A percentile compares a stretch with the other conserved stretches of the same genome.
Evolutionary conservation across 345 rosid genomes (phyloP).

Genomic region (Dovyalis caffra): DNA sequence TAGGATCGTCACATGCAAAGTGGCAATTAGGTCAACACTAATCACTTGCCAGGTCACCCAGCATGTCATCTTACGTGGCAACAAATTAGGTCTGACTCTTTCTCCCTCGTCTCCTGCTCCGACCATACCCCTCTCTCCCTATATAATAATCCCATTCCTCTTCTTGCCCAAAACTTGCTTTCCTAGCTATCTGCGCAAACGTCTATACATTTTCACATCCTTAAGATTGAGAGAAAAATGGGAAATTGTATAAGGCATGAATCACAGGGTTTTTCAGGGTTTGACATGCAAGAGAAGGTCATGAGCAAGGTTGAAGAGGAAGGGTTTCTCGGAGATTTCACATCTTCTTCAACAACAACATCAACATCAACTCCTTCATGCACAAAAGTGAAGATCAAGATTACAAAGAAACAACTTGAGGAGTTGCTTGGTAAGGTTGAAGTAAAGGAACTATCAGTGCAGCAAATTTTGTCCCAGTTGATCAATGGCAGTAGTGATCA

Average conservation of each 20-base stretch:
- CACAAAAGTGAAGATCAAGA: slow-evolving; percentile 51
- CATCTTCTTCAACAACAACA: slow-evolving; percentile 6
- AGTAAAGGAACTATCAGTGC: slow-evolving; percentile 35
- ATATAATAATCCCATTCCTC: not conserved
- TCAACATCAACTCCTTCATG: not conserved
- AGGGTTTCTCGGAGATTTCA: slow-evolving; percentile 1
- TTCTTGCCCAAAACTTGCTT: slow-evolving; percentile 7
- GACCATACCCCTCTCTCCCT: not conserved
- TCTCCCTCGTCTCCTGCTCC: not conserved
- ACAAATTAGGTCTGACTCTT: slow-evolving; percentile 35
- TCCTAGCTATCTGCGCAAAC: not conserved
- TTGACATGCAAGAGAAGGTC: not conserved
- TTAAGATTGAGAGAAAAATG: slow-evolving; percentile 16
- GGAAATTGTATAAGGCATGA: slow-evolving; percentile 49
- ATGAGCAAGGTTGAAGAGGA: slow-evolving; percentile 6
- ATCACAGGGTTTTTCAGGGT: slow-evolving; percentile 12
- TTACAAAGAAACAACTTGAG: slow-evolving; percentile 51
- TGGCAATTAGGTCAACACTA: slow-evolving; percentile 30
- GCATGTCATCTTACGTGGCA: slow-evolving; percentile 35
- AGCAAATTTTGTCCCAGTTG: slow-evolving; percentile 44
- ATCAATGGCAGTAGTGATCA: slow-evolving; percentile 10
- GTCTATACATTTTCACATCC: not conserved
- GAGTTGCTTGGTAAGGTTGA: slow-evolving; percentile 48
- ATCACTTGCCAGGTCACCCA: slow-evolving; percentile 41
- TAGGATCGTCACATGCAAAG: not conserved